Conservation (phyloP, 2,329 filamentous ascomycete genomes). For the Xylariaceae sp. region DNA sequence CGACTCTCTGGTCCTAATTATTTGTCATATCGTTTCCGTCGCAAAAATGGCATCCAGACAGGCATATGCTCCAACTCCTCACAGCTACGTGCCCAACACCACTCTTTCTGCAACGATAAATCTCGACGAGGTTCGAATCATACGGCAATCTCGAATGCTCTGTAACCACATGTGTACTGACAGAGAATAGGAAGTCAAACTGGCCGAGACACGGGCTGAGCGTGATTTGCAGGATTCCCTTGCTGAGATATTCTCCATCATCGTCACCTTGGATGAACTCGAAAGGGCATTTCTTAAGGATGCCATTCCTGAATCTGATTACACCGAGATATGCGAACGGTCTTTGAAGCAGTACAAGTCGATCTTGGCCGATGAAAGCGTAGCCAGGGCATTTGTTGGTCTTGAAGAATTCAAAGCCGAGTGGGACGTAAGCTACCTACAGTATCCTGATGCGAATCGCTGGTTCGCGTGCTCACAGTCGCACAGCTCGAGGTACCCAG, state of each 20-base stretch:
- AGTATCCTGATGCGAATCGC: not conserved
- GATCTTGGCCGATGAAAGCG: conserved; percentile 82
- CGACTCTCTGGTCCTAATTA: not conserved
- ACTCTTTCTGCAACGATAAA: conserved; percentile 84
- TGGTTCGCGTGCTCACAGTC: conserved; percentile 16
- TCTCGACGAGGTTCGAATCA: conserved; percentile 69
- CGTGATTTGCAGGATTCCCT: conserved; percentile 93
- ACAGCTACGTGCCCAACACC: conserved; percentile 85
- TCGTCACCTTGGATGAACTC: conserved; percentile 88
- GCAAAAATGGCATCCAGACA: conserved; percentile 55
- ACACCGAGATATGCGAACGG: conserved; percentile 92
- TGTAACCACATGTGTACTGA: conserved; percentile 2
- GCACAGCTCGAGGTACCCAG: conserved; percentile 84
- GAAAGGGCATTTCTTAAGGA: conserved; percentile 97
- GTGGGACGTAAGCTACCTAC: conserved; percentile 66
- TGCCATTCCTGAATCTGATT: conserved; percentile 84
- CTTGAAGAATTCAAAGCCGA: conserved; percentile 85
- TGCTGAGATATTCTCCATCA: conserved; percentile 96
- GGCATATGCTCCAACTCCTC: conserved; percentile 83
- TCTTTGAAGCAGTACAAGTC: conserved; percentile 96
- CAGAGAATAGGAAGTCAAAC: conserved; percentile 73
- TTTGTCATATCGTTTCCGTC: not conserved
- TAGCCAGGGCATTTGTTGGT: conserved; percentile 82
- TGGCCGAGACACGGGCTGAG: conserved; percentile 80
- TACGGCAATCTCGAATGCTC: not conserved